A percentile compares a stretch with the other conserved stretches of the same genome.
Conservation (phyloP, 352 stramenopile genomes). For the Pythium volutum region DNA sequence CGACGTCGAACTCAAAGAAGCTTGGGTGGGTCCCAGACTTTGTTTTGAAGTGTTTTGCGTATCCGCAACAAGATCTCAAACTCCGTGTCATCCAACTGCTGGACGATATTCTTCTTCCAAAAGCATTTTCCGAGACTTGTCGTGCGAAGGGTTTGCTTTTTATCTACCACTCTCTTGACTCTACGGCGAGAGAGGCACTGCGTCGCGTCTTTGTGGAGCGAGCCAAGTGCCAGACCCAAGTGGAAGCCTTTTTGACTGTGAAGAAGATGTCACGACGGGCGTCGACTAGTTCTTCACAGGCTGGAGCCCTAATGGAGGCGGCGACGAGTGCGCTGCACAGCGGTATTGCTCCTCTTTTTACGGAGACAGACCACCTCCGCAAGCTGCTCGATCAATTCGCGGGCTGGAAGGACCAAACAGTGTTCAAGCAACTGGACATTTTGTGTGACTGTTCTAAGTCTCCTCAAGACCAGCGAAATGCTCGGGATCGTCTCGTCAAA, state of each 20-base stretch:
- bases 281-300: constrained; percentile 14
- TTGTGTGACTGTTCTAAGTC: constrained; percentile 56
- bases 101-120: constrained; percentile 83
- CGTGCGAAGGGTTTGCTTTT: constrained; percentile 72
- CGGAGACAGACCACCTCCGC: constrained; percentile 47
- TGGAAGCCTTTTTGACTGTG: constrained; percentile 42
- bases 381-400: constrained; percentile 63
- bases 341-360: constrained; percentile 50
- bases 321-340: constrained; percentile 35
- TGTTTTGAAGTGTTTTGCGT: constrained; percentile 85
- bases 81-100: constrained; percentile 80
- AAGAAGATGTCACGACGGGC: constrained; percentile 42
- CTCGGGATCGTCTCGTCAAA: constrained; percentile 71
- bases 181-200: constrained; percentile 63
- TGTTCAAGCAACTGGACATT: constrained; percentile 69
- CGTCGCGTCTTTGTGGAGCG: constrained; percentile 65
- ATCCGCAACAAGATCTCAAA: constrained; percentile 79
- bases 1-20: constrained; percentile 47
- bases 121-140: constrained; percentile 41
- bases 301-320: constrained; percentile 23
- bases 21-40: constrained; percentile 81
- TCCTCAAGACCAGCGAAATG: constrained; percentile 44
- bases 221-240: constrained; percentile 35
- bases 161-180: constrained; percentile 67
- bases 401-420: constrained; percentile 72